phyloP scores from a whole-genome alignment of 2,329 filamentous ascomycete species.

The Colletotrichum lindemuthianum region DNA sequence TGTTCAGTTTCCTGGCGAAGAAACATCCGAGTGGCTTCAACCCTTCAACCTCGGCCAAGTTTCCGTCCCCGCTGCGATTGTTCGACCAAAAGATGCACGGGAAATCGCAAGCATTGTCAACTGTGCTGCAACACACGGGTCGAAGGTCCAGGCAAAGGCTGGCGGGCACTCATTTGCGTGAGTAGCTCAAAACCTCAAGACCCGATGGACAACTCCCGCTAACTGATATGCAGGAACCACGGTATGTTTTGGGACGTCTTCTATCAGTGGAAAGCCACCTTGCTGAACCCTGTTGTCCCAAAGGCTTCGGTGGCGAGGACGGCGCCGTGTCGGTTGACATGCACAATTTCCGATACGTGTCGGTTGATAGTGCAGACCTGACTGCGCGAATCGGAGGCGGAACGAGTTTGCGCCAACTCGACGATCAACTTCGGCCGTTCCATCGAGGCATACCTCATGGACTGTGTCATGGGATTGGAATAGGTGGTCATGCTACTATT shows the following conservation, averaged over 20 bases:
- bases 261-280: too few relatives aligned
- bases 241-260: not conserved
- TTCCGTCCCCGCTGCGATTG: conserved; percentile 64
- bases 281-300: too few relatives aligned
- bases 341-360: conserved; percentile 61
- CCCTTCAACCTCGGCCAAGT: conserved; percentile 61
- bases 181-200: conserved; percentile 33
- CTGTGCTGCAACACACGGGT: conserved; percentile 59
- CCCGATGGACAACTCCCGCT: not conserved
- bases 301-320: conserved; percentile 55
- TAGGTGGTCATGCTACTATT: conserved; percentile 67
- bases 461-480: conserved; percentile 65
- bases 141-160: conserved; percentile 69
- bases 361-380: conserved; percentile 56
- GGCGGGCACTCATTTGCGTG: conserved; percentile 72
- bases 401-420: conserved; percentile 59
- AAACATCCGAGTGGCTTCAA: conserved; percentile 54
- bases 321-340: conserved; percentile 65
- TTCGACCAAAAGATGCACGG: conserved; percentile 60
- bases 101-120: conserved; percentile 66
- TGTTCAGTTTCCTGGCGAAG: conserved; percentile 49
- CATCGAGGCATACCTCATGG: conserved; percentile 67
- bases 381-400: conserved; percentile 65
- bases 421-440: conserved; percentile 58
- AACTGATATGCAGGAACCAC: conserved; percentile 1